These are phyloP conservation scores for Lichtheimia corymbifera DNA, from an alignment of 371 early-diverging fungal species.

Conservation along the genomic window DNA sequence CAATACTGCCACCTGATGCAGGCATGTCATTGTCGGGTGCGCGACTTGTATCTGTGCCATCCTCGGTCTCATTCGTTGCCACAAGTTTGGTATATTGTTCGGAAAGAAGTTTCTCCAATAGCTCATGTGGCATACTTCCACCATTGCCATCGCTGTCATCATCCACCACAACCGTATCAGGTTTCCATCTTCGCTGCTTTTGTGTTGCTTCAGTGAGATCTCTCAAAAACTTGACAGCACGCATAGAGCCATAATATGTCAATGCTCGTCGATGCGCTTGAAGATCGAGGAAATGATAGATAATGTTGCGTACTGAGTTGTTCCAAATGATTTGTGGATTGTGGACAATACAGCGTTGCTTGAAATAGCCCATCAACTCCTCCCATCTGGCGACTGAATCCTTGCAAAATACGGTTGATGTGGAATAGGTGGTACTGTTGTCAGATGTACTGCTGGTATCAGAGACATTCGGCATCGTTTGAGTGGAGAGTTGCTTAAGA, in stretches of 20 bases:
- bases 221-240: constrained; percentile 51
- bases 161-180: constrained; percentile 15
- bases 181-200: constrained; percentile 26
- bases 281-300: constrained; percentile 49
- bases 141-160: constrained; percentile 34
- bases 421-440: constrained; percentile 19
- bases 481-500: constrained; percentile 29
- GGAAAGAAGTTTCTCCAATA: constrained; percentile 53
- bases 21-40: constrained; percentile 1
- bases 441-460: neutral
- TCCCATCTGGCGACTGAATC: constrained; percentile 44
- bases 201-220: constrained; percentile 38
- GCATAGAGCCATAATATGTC: constrained; percentile 50
- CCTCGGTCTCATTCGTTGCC: constrained; percentile 54
- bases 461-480: constrained; percentile 25
- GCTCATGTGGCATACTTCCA: constrained; percentile 49
- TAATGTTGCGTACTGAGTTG: constrained; percentile 49
- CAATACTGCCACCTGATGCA: constrained; percentile 12
- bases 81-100: constrained; percentile 51
- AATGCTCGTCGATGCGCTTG: constrained; percentile 46
- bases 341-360: constrained; percentile 49
- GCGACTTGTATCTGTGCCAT: constrained; percentile 16
- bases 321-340: constrained; percentile 58
- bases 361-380: constrained; percentile 47
- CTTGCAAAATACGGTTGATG: constrained; percentile 34